Evolutionary conservation across 306 rosid species (phyloP).

Genomic region (Trifolium fragiferum): DNA sequence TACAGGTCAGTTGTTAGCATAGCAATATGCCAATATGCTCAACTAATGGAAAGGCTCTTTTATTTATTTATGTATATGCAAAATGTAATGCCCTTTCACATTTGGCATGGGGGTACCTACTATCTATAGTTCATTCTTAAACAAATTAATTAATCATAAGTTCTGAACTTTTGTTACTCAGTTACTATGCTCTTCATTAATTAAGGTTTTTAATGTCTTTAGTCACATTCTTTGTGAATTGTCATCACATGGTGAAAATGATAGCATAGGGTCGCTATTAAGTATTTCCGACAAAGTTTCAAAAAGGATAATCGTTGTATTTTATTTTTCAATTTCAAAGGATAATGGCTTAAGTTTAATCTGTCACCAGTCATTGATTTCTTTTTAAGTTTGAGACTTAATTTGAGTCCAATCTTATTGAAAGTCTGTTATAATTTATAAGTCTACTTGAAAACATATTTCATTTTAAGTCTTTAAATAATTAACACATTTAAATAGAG

Average conservation of each 20-base stretch:
- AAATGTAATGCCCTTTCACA: slow-evolving; percentile 29
- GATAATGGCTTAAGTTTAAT: too few relatives aligned
- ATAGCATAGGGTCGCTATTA: neutral
- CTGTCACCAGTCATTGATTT: too few relatives aligned
- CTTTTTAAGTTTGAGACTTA: too few relatives aligned
- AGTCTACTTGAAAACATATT: too few relatives aligned
- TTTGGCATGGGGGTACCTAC: neutral
- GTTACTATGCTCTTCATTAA: slow-evolving; percentile 2
- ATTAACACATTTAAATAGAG: too few relatives aligned
- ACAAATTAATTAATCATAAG: neutral
- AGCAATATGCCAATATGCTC: neutral
- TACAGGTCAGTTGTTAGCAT: neutral
- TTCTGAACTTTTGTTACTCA: slow-evolving; percentile 1
- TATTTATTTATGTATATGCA: too few relatives aligned
- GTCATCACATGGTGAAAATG: neutral
- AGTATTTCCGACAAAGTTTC: slow-evolving; percentile 8
- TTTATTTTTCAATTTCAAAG: too few relatives aligned
- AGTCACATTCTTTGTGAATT: slow-evolving; percentile 15
- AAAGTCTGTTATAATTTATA: too few relatives aligned
- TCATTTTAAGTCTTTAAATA: too few relatives aligned
- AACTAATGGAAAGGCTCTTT: neutral
- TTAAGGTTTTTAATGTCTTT: slow-evolving; percentile 9
- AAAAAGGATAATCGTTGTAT: too few relatives aligned
- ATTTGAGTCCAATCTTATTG: too few relatives aligned
- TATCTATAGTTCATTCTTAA: neutral